A percentile compares a stretch with the other conserved stretches of the same genome.
These are phyloP conservation scores for Inonotus hispidus DNA, from an alignment of 1,284 basidiomycete genomes.

Conservation along the genomic window DNA sequence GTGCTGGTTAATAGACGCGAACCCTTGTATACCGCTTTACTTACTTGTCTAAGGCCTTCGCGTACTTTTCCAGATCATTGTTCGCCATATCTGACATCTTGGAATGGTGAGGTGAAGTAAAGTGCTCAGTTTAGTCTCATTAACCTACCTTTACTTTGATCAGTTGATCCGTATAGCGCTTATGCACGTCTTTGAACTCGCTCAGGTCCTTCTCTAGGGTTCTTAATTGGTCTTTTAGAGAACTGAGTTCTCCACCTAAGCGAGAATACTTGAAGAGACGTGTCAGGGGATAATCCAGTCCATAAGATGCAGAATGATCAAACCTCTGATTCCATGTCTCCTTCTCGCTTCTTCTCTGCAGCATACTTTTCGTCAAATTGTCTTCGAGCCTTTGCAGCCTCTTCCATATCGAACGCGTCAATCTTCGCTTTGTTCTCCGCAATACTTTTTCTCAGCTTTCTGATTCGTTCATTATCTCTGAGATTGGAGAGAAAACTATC, in stretches of 20 bases:
- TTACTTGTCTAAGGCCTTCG: slow-evolving; percentile 91
- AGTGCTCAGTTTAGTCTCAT: not conserved
- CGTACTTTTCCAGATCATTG: slow-evolving; percentile 94
- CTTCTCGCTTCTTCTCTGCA: slow-evolving; percentile 66
- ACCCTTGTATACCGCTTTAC: slow-evolving; percentile 23
- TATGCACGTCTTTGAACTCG: slow-evolving; percentile 86
- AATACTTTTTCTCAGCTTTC: slow-evolving; percentile 67
- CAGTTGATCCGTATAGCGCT: slow-evolving; percentile 84
- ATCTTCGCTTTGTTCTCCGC: slow-evolving; percentile 68
- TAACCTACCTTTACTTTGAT: slow-evolving; percentile 84
- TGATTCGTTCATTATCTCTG: slow-evolving; percentile 80
- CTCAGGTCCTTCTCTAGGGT: slow-evolving; percentile 68
- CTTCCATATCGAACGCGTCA: slow-evolving; percentile 72
- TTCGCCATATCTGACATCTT: slow-evolving; percentile 94
- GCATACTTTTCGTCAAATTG: slow-evolving; percentile 83
- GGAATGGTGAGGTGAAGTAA: slow-evolving; percentile 5
- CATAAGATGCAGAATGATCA: slow-evolving; percentile 12
- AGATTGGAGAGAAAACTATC: slow-evolving; percentile 69
- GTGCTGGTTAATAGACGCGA: not conserved
- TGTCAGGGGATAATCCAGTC: not conserved
- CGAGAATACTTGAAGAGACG: slow-evolving; percentile 59
- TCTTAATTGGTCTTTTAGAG: slow-evolving; percentile 66
- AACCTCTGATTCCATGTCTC: slow-evolving; percentile 67
- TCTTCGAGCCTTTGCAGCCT: slow-evolving; percentile 71
- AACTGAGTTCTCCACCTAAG: slow-evolving; percentile 77